Evolutionary conservation across 2,329 filamentous ascomycete species (phyloP).

Genomic region (Sphaerulina musiva): DNA sequence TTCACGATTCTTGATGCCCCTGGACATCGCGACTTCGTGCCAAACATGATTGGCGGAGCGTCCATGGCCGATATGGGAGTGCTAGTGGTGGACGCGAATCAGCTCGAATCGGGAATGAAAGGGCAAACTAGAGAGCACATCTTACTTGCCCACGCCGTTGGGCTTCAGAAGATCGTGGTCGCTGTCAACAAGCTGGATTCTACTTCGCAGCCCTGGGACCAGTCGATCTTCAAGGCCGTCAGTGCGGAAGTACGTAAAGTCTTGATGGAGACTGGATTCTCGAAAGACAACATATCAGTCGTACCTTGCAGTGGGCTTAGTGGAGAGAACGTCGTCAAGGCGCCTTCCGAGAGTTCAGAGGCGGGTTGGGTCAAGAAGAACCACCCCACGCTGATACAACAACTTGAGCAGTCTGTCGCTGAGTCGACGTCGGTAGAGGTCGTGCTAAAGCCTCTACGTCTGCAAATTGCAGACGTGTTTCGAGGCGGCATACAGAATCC

Average conservation of each 20-base stretch:
- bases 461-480: conserved; percentile 85
- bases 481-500: conserved; percentile 71
- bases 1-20: conserved; percentile 96
- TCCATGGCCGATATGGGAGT: conserved; percentile 95
- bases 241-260: conserved; percentile 76
- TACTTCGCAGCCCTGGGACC: conserved; percentile 62
- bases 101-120: conserved; percentile 87
- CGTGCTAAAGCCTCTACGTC: conserved; percentile 70
- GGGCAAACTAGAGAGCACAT: conserved; percentile 95
- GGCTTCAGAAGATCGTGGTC: conserved; percentile 79
- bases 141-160: conserved; percentile 80
- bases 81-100: conserved; percentile 87
- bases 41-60: conserved; percentile 97
- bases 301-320: conserved; percentile 84
- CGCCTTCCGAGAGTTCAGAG: conserved; percentile 42
- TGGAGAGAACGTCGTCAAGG: conserved; percentile 73
- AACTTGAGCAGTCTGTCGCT: conserved; percentile 76
- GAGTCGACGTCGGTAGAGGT: conserved; percentile 37
- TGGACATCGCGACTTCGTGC: conserved; percentile 91
- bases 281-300: conserved; percentile 72
- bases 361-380: conserved; percentile 65
- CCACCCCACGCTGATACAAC: conserved; percentile 65
- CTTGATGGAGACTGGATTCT: conserved; percentile 73
- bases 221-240: conserved; percentile 79
- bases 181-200: conserved; percentile 94